Percentiles rank a stretch among this genome's conserved stretches.
Conservation (phyloP, 768 basidiomycete genomes). For the Podaxis mareebaensis region DNA sequence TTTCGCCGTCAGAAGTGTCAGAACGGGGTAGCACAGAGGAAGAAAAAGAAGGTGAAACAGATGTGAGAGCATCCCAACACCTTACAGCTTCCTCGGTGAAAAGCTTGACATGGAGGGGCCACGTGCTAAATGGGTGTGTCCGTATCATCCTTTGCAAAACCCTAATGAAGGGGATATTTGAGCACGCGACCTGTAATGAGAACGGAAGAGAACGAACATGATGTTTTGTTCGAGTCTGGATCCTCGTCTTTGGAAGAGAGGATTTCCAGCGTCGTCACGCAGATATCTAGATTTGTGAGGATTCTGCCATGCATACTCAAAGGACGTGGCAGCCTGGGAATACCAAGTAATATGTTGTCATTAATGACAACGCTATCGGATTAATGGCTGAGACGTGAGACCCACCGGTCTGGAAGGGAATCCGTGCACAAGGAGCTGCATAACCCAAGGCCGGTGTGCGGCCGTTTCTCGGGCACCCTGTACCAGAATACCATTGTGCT, state of each 20-base stretch:
- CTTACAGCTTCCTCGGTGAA: slow-evolving; percentile 66
- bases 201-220: slow-evolving; percentile 35
- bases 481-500: slow-evolving; percentile 79
- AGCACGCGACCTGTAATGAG: slow-evolving; percentile 9
- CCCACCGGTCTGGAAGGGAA: slow-evolving; percentile 68
- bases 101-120: slow-evolving; percentile 75
- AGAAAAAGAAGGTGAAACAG: slow-evolving; percentile 26
- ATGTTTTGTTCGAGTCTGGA: slow-evolving; percentile 46
- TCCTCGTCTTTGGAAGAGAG: slow-evolving; percentile 35
- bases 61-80: slow-evolving; percentile 43
- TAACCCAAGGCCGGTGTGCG: slow-evolving; percentile 68
- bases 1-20: background rate
- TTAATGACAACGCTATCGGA: background rate
- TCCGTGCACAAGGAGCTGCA: slow-evolving; percentile 85
- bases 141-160: slow-evolving; percentile 65
- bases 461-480: slow-evolving; percentile 72
- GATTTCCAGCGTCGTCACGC: slow-evolving; percentile 41
- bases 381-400: background rate
- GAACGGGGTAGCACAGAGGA: background rate
- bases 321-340: slow-evolving; percentile 65
- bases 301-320: slow-evolving; percentile 89
- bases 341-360: background rate
- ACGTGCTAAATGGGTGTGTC: slow-evolving; percentile 64
- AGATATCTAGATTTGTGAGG: slow-evolving; percentile 70
- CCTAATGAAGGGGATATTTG: slow-evolving; percentile 32